Evolutionary conservation across 2,329 filamentous ascomycete genomes (phyloP), one percentile per base, ranked within the genome.

Genomic region (Aureobasidium sp.): DNA sequence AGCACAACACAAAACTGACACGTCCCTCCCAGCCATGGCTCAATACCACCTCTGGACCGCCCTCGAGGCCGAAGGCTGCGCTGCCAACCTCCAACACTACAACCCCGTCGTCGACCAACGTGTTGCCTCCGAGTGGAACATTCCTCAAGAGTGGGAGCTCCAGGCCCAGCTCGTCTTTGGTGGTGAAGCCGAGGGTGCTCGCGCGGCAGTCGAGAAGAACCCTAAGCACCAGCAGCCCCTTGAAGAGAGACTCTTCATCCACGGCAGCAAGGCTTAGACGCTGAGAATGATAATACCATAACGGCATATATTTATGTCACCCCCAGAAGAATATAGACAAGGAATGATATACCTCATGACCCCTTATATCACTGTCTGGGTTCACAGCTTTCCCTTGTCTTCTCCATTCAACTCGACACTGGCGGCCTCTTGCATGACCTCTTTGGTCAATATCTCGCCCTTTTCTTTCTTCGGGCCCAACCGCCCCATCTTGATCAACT

Each of bases 81-180:
- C 89, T 60, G 86, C 85, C 67, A 95, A 90, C 77, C 78, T 95
- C 50, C 90, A 95, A 78, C 90, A 95, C 75, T 95, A 95, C 78
- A 93, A 49, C 34, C 89, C 89, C 17, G 71, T 95, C 55, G 81
- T 94, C 61, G 86, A 95, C 71, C 76, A 78, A 59, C 81, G 83
- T 73, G 85, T 90, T 50, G 72, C 78, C 39, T 74, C 74, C 57
- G 74, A 81, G 61, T 95, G 88, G 86, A 77, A 78, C 54, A 62
- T 95, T 27, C 85, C 87, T 38, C 64, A 71, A 16, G 78, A 79
- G 62, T 95, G 90, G 89, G 80, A 80, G 65, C 79, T 95, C 59
- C 81, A 84, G 65, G 84, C 86, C 21, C 88, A 95, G 78, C 75
- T 96, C 60, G 89, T 95, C 63, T 93, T 95, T 70, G 70, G 70